Conservation (phyloP, 164 flowering plant species). For the Annona cherimola region DNA sequence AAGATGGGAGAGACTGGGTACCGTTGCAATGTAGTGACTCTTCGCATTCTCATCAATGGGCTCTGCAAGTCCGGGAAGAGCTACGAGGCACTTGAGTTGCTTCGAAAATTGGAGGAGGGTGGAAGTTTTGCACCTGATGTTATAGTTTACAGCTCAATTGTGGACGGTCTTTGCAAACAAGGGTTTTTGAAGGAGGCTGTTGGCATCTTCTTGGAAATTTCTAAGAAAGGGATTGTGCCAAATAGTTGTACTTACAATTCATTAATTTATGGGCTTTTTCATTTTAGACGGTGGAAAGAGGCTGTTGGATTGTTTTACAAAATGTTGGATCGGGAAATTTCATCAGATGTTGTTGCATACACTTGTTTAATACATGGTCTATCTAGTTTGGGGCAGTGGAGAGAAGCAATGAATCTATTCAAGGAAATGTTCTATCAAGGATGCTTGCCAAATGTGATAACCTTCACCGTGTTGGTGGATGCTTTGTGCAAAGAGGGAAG, state of each 20-base stretch:
- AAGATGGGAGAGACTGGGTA: too few relatives aligned
- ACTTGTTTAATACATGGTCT: conserved; percentile 1
- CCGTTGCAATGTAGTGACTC: not conserved
- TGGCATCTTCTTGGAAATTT: not conserved
- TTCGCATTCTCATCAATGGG: conserved; percentile 2
- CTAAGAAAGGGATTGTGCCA: not conserved
- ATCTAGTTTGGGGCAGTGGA: not conserved
- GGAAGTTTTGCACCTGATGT: not conserved
- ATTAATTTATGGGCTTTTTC: not conserved
- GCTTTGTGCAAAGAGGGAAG: conserved; percentile 8
- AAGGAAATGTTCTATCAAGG: not conserved
- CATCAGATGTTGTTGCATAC: conserved; percentile 11
- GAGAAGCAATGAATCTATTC: conserved; percentile 5
- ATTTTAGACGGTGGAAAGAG: not conserved
- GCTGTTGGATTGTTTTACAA: not conserved
- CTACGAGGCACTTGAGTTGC: conserved; percentile 2
- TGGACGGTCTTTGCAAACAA: conserved; percentile 5
- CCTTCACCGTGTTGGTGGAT: not conserved
- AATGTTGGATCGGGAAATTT: not conserved
- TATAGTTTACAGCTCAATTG: not conserved
- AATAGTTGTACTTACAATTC: conserved; percentile 4
- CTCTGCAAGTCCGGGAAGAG: conserved; percentile 1
- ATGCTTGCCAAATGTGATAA: not conserved
- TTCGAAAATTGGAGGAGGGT: conserved; percentile 1
- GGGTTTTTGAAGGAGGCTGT: not conserved